Conservation (phyloP, 257 asterid genomes). For the Solanum paucissectum region DNA sequence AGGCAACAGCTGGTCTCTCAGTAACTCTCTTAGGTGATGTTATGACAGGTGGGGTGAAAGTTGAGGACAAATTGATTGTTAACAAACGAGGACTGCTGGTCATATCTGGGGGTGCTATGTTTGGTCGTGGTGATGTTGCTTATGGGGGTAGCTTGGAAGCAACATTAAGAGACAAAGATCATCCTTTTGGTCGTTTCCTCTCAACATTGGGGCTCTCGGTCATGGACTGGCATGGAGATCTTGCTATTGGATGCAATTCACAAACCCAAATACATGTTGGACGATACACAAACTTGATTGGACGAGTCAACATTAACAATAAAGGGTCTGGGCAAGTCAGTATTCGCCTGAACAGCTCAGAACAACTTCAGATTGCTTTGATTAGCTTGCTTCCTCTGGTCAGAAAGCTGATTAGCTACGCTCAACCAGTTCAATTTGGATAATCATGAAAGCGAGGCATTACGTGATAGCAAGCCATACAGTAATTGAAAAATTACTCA, state of each 20-base stretch:
- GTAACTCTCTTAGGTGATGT: conserved; percentile 77
- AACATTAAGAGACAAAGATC: conserved; percentile 73
- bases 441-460: conserved; percentile 13
- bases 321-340: conserved; percentile 88
- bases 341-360: conserved; percentile 68
- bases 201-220: conserved; percentile 74
- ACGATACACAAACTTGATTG: conserved; percentile 66
- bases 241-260: conserved; percentile 79
- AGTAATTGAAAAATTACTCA: conserved; percentile 9
- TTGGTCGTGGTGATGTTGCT: conserved; percentile 89
- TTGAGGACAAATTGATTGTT: conserved; percentile 64
- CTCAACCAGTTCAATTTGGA: conserved; percentile 41
- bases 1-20: conserved; percentile 75
- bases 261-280: conserved; percentile 89
- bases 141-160: conserved; percentile 95
- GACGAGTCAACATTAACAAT: conserved; percentile 69
- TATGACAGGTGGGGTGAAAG: conserved; percentile 69
- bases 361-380: conserved; percentile 80
- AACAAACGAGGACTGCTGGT: conserved; percentile 66
- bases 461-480: neutral
- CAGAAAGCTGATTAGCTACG: conserved; percentile 42
- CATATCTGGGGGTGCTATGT: conserved; percentile 79
- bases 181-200: conserved; percentile 69
- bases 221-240: conserved; percentile 98
- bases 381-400: conserved; percentile 58